Percentiles rank a stretch among this genome's conserved stretches.
Evolutionary conservation across 2,329 filamentous ascomycete species (phyloP).

Genomic region (Penicillium sp.): DNA sequence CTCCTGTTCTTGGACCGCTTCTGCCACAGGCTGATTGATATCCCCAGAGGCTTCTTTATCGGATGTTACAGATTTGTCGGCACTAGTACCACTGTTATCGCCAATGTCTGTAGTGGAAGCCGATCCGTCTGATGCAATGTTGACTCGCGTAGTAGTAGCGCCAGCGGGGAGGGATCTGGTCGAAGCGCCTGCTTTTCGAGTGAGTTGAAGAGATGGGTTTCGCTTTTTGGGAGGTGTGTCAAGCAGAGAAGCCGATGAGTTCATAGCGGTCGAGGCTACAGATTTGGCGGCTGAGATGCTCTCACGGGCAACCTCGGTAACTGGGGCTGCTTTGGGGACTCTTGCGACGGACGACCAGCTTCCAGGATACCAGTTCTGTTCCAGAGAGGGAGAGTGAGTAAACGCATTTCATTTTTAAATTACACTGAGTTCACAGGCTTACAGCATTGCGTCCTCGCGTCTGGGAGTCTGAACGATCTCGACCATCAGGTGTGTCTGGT

Average conservation of each 20-base stretch:
- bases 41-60: constrained; percentile 22
- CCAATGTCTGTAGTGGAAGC: constrained; percentile 31
- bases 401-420: neutral
- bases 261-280: constrained; percentile 36
- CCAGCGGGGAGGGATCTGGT: constrained; percentile 48
- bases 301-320: constrained; percentile 53
- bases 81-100: constrained; percentile 15
- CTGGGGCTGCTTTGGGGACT: constrained; percentile 47
- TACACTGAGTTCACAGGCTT: constrained; percentile 20
- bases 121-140: constrained; percentile 46
- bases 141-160: constrained; percentile 47
- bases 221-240: constrained; percentile 27
- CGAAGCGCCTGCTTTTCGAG: constrained; percentile 41
- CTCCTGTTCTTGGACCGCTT: constrained; percentile 21
- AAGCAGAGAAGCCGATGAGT: constrained; percentile 33
- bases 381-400: constrained; percentile 8
- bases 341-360: constrained; percentile 45
- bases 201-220: constrained; percentile 45
- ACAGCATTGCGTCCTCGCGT: constrained; percentile 31
- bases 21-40: constrained; percentile 16
- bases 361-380: constrained; percentile 47
- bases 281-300: constrained; percentile 49
- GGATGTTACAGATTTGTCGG: constrained; percentile 11
- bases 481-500: constrained; percentile 25
- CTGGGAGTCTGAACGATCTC: constrained; percentile 28